Evolutionary conservation across 139 green algal genomes (phyloP), one percentile per base, ranked within the genome.

Genomic region (Closterium sp.): DNA sequence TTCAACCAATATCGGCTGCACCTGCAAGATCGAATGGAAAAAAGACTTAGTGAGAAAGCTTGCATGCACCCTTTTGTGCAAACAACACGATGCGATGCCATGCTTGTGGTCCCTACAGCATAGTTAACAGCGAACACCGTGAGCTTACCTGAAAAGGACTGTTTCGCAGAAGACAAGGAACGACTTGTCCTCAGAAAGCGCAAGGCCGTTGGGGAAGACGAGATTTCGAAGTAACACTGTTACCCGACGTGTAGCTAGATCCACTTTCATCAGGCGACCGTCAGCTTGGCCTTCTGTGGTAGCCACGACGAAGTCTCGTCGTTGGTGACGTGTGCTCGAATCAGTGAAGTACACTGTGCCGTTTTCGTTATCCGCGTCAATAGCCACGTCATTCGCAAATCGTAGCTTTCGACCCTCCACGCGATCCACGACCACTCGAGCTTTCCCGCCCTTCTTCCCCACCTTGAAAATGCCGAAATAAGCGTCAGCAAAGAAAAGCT

Each of bases 191-290:
- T 91, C 88, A 9, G 95, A 93, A 73, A 98, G 89, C 7, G 96
- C 96, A 21, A 98, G 96, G 19, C 97, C 97, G 89, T 98, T 98
- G 31, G 97, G 94, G 89, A 96, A 98, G 28, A 31, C 85, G 28
- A 87, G 85, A 10, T 31, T 31, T 0, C 85, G 85, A 9, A 87
- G 28, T 30, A 87, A 31, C n/a, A 87, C 85, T 4, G n/a, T 87
- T 24, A 31, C 28, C 28, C 9, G 38, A 28, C 92, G 79, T 17
- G 86, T 97, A n/a, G 38, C 30, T 4, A 95, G 94, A 92, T 97
- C 87, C 94, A 97, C 96, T 2, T 91, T 94, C 19, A 98, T 87
- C 86, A 98, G 92, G 42, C 96, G 91, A n/a, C 96, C 96, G 31
- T 95, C 87, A 4, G 95, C 31, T 5, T 17, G 17, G 1, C 94